phyloP scores from a whole-genome alignment of 441 rosid genomes.

The Arabidopsis lyrata region DNA sequence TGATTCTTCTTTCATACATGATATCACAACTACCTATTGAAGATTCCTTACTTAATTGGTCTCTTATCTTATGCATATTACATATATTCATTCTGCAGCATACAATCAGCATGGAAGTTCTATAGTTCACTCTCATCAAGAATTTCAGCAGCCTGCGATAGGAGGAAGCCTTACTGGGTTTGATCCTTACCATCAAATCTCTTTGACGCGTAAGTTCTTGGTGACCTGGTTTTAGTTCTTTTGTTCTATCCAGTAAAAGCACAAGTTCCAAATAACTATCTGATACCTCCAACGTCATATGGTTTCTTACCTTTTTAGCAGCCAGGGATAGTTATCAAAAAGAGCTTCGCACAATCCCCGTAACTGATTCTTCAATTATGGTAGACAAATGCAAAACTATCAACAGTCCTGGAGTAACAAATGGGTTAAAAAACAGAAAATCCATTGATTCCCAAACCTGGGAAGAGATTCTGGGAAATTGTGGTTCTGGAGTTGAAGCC shows the following conservation, averaged over 20 bases:
- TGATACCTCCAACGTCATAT: slow-evolving; percentile 16
- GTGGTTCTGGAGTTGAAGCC: slow-evolving; percentile 54
- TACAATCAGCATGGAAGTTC: slow-evolving; percentile 69
- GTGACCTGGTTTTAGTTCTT: slow-evolving; percentile 30
- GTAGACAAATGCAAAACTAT: slow-evolving; percentile 49
- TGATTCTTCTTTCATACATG: slow-evolving; percentile 42
- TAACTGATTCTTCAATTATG: slow-evolving; percentile 50
- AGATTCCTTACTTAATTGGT: slow-evolving; percentile 23
- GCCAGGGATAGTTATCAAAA: slow-evolving; percentile 58
- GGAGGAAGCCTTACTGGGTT: slow-evolving; percentile 55
- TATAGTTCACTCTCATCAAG: slow-evolving; percentile 55
- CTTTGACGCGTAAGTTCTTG: slow-evolving; percentile 57
- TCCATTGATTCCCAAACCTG: slow-evolving; percentile 64
- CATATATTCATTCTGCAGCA: slow-evolving; percentile 51
- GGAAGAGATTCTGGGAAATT: slow-evolving; percentile 64
- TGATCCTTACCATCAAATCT: slow-evolving; percentile 52
- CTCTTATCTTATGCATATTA: slow-evolving; percentile 35
- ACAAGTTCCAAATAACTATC: background rate
- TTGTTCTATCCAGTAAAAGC: background rate
- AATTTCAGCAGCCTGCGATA: slow-evolving; percentile 51
- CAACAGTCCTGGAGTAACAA: slow-evolving; percentile 50
- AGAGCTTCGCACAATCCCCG: slow-evolving; percentile 51
- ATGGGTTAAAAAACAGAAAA: slow-evolving; percentile 54
- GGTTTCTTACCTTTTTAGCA: slow-evolving; percentile 25
- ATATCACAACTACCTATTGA: slow-evolving; percentile 24